Percentiles rank a stretch among this genome's conserved stretches.
Conservation (phyloP, 768 basidiomycete species). For the Calocybe gangraenosa region DNA sequence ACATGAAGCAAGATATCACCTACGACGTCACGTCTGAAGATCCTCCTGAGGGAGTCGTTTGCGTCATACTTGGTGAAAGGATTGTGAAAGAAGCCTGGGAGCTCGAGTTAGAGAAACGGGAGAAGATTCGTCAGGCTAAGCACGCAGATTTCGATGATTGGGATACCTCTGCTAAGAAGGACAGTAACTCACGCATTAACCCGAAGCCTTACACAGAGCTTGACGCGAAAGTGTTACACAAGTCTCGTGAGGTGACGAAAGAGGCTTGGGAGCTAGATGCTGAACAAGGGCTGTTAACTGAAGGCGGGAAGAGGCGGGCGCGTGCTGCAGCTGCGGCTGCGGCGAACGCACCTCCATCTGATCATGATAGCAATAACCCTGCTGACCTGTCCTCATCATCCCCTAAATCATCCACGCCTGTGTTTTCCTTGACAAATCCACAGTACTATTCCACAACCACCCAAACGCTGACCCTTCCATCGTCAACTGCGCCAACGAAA, state of each 20-base stretch:
- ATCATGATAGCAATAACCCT: conserved; percentile 22
- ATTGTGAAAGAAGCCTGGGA: conserved; percentile 78
- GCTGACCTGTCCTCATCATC: conserved; percentile 16
- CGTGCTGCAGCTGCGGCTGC: conserved; percentile 45
- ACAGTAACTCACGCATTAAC: not conserved
- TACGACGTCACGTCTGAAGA: conserved; percentile 54
- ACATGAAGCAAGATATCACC: conserved; percentile 45
- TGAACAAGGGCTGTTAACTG: conserved; percentile 69
- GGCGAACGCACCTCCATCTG: conserved; percentile 15
- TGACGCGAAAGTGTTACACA: not conserved
- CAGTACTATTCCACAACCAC: conserved; percentile 57
- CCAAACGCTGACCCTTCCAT: conserved; percentile 61
- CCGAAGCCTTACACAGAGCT: not conserved
- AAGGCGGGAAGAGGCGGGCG: conserved; percentile 66
- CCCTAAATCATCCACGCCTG: conserved; percentile 22
- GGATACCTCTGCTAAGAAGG: conserved; percentile 13
- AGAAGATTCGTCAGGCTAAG: conserved; percentile 35
- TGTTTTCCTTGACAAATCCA: conserved; percentile 41
- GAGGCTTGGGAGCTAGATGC: conserved; percentile 82
- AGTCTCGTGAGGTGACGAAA: conserved; percentile 38
- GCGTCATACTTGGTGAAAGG: conserved; percentile 65
- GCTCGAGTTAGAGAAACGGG: conserved; percentile 59
- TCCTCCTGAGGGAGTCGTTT: conserved; percentile 46
- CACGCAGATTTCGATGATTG: conserved; percentile 27
- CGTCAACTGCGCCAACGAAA: conserved; percentile 53